Evolutionary conservation across 2,329 filamentous ascomycete species (phyloP).

Genomic region (Tricladium varicosporioides): DNA sequence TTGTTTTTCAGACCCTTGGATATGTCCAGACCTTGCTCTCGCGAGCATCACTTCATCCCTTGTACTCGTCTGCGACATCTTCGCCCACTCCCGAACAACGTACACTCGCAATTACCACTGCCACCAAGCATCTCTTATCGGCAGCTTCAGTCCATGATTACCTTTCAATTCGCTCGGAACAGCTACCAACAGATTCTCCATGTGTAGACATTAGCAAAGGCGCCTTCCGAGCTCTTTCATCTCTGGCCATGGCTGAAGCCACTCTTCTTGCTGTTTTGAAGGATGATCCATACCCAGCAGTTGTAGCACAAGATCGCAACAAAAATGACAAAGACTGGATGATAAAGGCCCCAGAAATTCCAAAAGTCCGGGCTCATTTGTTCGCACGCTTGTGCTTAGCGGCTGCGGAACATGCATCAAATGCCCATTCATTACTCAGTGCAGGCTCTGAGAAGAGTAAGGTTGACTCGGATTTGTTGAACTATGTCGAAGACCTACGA

Average conservation of each 20-base stretch:
- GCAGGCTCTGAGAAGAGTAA: conserved; percentile 43
- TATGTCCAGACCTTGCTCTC: conserved; percentile 73
- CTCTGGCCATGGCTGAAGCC: conserved; percentile 78
- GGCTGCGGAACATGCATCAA: conserved; percentile 81
- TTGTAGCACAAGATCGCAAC: conserved; percentile 78
- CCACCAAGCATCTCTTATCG: conserved; percentile 75
- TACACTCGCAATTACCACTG: conserved; percentile 65
- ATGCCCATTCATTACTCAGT: conserved; percentile 56
- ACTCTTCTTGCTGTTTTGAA: conserved; percentile 88
- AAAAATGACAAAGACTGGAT: conserved; percentile 91
- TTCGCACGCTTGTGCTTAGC: conserved; percentile 86
- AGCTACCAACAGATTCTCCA: conserved; percentile 38
- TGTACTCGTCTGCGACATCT: conserved; percentile 65
- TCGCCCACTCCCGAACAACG: conserved; percentile 65
- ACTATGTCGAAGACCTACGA: conserved; percentile 74
- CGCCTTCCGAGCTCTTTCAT: conserved; percentile 54
- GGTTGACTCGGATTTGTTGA: conserved; percentile 63
- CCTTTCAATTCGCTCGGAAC: conserved; percentile 56
- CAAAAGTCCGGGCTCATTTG: conserved; percentile 83
- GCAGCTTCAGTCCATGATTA: conserved; percentile 77
- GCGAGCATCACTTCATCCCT: conserved; percentile 66
- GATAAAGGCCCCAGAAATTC: conserved; percentile 84
- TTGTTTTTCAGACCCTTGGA: conserved; percentile 73
- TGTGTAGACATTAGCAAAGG: conserved; percentile 53
- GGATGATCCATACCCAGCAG: conserved; percentile 87